Conservation (phyloP, 2,329 filamentous ascomycete genomes). For the Ophidiomyces ophidiicola region DNA sequence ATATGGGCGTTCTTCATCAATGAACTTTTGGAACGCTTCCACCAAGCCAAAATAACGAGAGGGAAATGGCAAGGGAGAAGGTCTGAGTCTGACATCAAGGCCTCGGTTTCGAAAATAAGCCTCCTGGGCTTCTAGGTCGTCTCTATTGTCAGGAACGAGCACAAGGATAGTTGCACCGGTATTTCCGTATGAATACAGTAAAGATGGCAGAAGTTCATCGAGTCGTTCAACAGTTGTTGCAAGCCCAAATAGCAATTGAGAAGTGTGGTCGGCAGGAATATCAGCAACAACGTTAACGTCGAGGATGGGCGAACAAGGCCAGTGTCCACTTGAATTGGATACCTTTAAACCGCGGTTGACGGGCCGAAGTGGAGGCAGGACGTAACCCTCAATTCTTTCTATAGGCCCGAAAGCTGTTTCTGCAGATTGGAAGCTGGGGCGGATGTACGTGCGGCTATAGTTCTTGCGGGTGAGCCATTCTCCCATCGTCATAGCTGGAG, state of each 20-base stretch:
- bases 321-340: constrained; percentile 22
- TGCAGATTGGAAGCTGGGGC: constrained; percentile 27
- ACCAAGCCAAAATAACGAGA: constrained; percentile 35
- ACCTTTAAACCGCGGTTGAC: constrained; percentile 31
- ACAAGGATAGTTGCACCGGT: constrained; percentile 32
- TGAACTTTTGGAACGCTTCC: constrained; percentile 29
- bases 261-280: constrained; percentile 30
- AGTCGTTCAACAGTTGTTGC: constrained; percentile 35
- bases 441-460: constrained; percentile 34
- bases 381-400: constrained; percentile 28
- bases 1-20: constrained; percentile 29
- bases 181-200: constrained; percentile 33
- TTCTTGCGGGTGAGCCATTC: constrained; percentile 36
- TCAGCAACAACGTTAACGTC: constrained; percentile 32
- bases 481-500: constrained; percentile 27
- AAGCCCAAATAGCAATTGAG: constrained; percentile 31
- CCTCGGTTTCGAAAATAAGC: constrained; percentile 33
- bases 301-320: constrained; percentile 29
- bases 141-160: constrained; percentile 31
- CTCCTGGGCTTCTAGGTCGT: constrained; percentile 30
- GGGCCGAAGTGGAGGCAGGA: constrained; percentile 28
- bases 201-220: constrained; percentile 29
- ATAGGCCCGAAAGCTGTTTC: constrained; percentile 29
- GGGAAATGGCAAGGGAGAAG: constrained; percentile 32
- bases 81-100: constrained; percentile 29